Percentiles rank a stretch among this genome's conserved stretches.
Evolutionary conservation across 1,284 basidiomycete species (phyloP).

Genomic region (Sanghuangporus sanghuang): DNA sequence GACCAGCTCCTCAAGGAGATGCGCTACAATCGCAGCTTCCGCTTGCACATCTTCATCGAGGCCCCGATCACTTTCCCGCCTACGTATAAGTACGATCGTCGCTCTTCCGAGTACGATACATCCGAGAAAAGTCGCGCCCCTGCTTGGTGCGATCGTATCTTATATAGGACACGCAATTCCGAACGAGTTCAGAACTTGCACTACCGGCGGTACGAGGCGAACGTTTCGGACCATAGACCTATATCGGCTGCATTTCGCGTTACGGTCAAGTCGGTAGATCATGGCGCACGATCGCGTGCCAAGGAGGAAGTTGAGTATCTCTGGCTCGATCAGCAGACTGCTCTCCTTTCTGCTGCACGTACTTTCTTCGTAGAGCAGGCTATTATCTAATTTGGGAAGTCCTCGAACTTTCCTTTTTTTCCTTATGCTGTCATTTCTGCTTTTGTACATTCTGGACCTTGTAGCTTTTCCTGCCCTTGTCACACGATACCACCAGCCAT

Average conservation of each 20-base stretch:
- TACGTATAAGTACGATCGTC: constrained; percentile 94
- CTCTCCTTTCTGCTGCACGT: background rate
- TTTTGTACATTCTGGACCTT: background rate
- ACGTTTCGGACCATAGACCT: constrained; percentile 84
- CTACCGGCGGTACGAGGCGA: constrained; percentile 77
- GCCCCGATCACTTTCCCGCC: constrained; percentile 80
- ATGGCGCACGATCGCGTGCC: constrained; percentile 49
- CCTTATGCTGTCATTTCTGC: background rate
- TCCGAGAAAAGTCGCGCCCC: constrained; percentile 87
- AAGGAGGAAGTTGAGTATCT: constrained; percentile 47
- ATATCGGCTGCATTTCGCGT: constrained; percentile 76
- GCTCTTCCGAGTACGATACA: constrained; percentile 76
- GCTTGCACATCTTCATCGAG: constrained; percentile 80
- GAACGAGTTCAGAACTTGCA: constrained; percentile 55
- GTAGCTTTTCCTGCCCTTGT: background rate
- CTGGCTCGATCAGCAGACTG: constrained; percentile 56
- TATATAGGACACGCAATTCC: constrained; percentile 69
- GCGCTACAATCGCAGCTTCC: constrained; percentile 79
- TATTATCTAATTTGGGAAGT: background rate
- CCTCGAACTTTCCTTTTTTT: background rate
- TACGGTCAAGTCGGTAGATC: constrained; percentile 67
- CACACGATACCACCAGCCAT: background rate
- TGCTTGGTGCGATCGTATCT: constrained; percentile 94
- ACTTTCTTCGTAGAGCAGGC: background rate
- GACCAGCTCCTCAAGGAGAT: constrained; percentile 93